Percentiles rank a stretch among this genome's conserved stretches.
phyloP scores from a whole-genome alignment of 495 filamentous ascomycete genomes.

The Echria macrotheca region DNA sequence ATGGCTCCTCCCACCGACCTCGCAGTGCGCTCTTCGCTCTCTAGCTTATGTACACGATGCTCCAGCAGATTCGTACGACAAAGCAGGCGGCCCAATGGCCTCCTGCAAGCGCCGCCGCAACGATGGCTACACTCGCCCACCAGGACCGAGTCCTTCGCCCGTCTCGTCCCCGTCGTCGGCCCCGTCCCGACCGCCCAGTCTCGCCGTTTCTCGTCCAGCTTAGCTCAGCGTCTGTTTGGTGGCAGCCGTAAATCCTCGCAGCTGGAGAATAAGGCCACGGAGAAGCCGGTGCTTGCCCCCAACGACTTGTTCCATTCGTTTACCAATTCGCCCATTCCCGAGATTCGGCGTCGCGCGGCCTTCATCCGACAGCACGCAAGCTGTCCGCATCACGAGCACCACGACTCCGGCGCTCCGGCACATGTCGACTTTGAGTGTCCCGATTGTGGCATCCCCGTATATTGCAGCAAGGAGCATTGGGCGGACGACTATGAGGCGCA shows the following conservation, averaged over 20 bases:
- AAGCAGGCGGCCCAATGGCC: constrained; percentile 13
- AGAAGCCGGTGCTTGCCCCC: constrained; percentile 54
- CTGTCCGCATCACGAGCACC: constrained; percentile 81
- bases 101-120: constrained; percentile 14
- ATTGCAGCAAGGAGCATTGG: constrained; percentile 91
- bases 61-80: constrained; percentile 16
- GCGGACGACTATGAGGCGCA: constrained; percentile 90
- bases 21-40: constrained; percentile 26
- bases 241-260: no score
- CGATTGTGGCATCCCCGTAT: constrained; percentile 90
- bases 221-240: constrained; percentile 12
- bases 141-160: constrained; percentile 7
- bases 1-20: constrained; percentile 28
- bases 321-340: constrained; percentile 76
- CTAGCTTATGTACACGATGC: constrained; percentile 27
- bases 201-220: constrained; percentile 19
- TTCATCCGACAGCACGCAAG: constrained; percentile 86
- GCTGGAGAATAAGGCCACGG: no score
- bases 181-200: not conserved
- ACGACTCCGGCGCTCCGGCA: constrained; percentile 54
- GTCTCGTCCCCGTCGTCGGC: not conserved
- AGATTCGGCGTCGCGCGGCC: constrained; percentile 76
- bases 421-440: constrained; percentile 92
- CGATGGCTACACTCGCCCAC: constrained; percentile 14
- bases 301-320: constrained; percentile 93